Conservation (phyloP, 2,329 filamentous ascomycete species). For the Coniochaeta sp. region DNA sequence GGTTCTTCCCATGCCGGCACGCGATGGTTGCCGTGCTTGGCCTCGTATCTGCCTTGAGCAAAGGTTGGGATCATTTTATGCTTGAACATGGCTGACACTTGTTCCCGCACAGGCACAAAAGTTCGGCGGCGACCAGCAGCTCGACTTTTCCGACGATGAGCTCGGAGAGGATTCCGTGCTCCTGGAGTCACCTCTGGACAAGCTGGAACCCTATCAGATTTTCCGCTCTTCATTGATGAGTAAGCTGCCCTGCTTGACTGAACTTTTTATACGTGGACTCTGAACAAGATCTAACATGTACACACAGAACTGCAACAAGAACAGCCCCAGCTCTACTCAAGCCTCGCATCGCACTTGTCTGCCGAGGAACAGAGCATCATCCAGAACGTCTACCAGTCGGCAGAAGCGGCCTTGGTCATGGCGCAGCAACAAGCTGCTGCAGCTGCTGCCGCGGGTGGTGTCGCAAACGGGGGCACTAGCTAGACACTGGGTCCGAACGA, state of each 20-base stretch:
- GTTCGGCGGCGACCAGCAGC: conserved; percentile 59
- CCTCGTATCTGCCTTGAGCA: not conserved
- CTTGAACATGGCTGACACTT: conserved; percentile 10
- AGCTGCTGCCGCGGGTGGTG: not conserved
- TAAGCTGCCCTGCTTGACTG: conserved; percentile 40
- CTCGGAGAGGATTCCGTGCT: conserved; percentile 88
- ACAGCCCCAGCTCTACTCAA: conserved; percentile 82
- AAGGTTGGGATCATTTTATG: not conserved
- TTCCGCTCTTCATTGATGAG: conserved; percentile 78
- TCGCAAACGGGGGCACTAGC: not conserved
- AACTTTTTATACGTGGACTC: not conserved
- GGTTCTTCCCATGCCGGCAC: conserved; percentile 13
- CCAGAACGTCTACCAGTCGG: conserved; percentile 68
- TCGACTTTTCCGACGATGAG: conserved; percentile 73
- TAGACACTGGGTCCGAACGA: not conserved
- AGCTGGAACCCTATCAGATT: conserved; percentile 86
- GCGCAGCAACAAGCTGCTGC: conserved; percentile 23
- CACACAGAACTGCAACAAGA: conserved; percentile 73
- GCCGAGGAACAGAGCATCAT: conserved; percentile 77
- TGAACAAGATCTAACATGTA: conserved; percentile 18
- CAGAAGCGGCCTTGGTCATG: conserved; percentile 41
- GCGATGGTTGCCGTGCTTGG: not conserved
- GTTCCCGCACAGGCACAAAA: conserved; percentile 61
- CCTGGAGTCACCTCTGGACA: conserved; percentile 89
- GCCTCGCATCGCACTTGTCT: conserved; percentile 69